Conservation (phyloP, 345 rosid genomes). For the Nephelium lappaceum region DNA sequence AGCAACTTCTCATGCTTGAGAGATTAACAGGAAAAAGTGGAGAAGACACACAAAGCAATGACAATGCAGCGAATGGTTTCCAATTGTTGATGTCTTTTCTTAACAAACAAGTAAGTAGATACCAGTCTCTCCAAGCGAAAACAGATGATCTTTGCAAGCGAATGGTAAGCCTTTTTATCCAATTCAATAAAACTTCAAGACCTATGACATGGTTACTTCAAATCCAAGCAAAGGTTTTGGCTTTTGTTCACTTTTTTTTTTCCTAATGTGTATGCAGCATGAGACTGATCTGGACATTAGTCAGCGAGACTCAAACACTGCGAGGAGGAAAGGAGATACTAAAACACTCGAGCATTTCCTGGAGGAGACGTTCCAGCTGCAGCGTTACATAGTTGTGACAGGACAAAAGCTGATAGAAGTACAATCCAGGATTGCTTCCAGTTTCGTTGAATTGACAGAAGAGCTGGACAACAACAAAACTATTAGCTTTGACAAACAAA, state of each 20-base stretch:
- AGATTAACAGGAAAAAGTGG: constrained; percentile 64
- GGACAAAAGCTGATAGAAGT: constrained; percentile 86
- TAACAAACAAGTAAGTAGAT: constrained; percentile 77
- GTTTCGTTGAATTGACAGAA: constrained; percentile 49
- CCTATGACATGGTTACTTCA: background rate
- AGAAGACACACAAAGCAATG: constrained; percentile 39
- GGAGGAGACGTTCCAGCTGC: constrained; percentile 87
- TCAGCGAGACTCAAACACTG: constrained; percentile 28
- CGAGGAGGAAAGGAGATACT: constrained; percentile 46
- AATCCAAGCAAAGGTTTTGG: background rate
- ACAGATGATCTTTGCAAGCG: constrained; percentile 83
- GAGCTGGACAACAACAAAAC: constrained; percentile 50
- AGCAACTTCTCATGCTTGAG: constrained; percentile 85
- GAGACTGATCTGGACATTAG: constrained; percentile 40
- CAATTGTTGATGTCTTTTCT: constrained; percentile 59
- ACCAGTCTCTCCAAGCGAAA: constrained; percentile 87
- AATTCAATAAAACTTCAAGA: constrained; percentile 4
- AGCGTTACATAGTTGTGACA: constrained; percentile 77
- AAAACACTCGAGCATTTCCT: constrained; percentile 71
- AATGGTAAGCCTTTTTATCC: constrained; percentile 54
- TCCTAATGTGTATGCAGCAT: constrained; percentile 52
- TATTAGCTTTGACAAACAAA: constrained; percentile 58
- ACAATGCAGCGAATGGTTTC: constrained; percentile 44
- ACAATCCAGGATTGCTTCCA: constrained; percentile 64
- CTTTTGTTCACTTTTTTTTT: background rate